These are phyloP conservation scores for Yamadazyma taylorii DNA, from an alignment of 1,139 yeast species.

Conservation along the genomic window DNA sequence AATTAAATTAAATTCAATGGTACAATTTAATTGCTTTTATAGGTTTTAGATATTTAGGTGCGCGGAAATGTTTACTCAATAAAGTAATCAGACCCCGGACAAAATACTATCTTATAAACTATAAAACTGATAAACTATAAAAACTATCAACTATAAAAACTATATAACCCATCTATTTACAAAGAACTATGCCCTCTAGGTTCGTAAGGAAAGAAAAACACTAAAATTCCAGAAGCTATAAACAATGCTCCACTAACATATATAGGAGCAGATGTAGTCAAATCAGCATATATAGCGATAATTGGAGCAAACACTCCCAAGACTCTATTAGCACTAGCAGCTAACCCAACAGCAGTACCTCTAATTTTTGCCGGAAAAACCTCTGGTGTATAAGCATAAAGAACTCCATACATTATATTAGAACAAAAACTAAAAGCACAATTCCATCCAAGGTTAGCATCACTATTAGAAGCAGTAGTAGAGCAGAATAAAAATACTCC, in stretches of 20 bases:
- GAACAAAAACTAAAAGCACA: slow-evolving; percentile 43
- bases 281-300: slow-evolving; percentile 44
- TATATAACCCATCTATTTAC: background rate
- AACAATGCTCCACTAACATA: slow-evolving; percentile 46
- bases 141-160: too few relatives aligned
- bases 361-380: slow-evolving; percentile 40
- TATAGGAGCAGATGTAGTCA: slow-evolving; percentile 44
- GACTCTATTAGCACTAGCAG: slow-evolving; percentile 41
- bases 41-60: background rate
- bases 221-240: slow-evolving; percentile 34
- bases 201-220: slow-evolving; percentile 41
- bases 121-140: too few relatives aligned
- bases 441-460: slow-evolving; percentile 45
- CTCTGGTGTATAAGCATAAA: slow-evolving; percentile 48
- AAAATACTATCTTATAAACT: too few relatives aligned
- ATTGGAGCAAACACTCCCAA: slow-evolving; percentile 48
- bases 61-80: background rate
- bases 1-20: too few relatives aligned
- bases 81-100: background rate
- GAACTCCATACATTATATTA: slow-evolving; percentile 45
- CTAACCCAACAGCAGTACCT: slow-evolving; percentile 46
- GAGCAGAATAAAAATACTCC: slow-evolving; percentile 42
- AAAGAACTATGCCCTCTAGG: slow-evolving; percentile 26
- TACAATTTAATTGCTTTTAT: background rate
- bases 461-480: slow-evolving; percentile 41